Percentiles rank a stretch among this genome's conserved stretches.
Evolutionary conservation across 106 monocot species (phyloP).

Genomic region (Dendrobium catenatum): DNA sequence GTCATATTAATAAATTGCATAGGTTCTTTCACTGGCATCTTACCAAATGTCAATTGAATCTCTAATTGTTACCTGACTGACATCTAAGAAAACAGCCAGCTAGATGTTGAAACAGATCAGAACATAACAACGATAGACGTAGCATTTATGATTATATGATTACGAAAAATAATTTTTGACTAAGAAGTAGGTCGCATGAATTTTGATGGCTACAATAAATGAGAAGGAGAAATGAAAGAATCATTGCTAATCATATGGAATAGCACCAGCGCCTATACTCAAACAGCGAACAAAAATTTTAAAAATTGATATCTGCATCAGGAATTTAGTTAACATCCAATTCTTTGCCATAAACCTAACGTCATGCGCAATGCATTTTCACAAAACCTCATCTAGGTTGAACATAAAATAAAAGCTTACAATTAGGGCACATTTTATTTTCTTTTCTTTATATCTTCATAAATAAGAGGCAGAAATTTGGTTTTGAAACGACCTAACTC

Average conservation of each 20-base stretch:
- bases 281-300: background rate
- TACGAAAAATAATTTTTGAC: background rate
- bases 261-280: background rate
- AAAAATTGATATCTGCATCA: background rate
- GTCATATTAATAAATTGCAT: too few relatives aligned
- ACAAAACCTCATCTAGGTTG: background rate
- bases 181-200: too few relatives aligned
- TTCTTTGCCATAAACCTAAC: background rate
- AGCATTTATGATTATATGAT: background rate
- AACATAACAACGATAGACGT: background rate
- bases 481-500: too few relatives aligned
- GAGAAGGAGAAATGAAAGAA: background rate
- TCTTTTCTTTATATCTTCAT: too few relatives aligned
- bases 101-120: background rate
- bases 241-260: background rate
- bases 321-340: background rate
- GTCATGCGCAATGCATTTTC: background rate
- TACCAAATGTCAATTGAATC: background rate
- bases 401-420: too few relatives aligned
- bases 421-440: too few relatives aligned
- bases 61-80: background rate
- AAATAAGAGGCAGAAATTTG: too few relatives aligned
- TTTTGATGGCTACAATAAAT: background rate
- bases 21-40: background rate
- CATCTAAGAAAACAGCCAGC: background rate